A percentile compares a stretch with the other conserved stretches of the same genome.
Evolutionary conservation across 768 basidiomycete genomes (phyloP).

Genomic region (Lactarius deliciosus): DNA sequence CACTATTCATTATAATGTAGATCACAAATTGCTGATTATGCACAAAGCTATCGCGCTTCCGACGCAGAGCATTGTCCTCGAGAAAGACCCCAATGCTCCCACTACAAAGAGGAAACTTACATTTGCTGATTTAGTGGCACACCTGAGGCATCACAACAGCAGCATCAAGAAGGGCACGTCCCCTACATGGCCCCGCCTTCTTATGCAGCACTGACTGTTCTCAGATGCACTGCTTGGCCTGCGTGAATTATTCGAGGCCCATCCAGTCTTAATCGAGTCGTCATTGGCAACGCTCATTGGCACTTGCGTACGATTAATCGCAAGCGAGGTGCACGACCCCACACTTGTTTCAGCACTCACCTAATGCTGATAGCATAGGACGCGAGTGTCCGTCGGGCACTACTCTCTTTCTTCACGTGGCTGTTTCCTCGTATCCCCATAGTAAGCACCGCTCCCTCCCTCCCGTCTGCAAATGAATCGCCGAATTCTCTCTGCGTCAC

Average conservation of each 20-base stretch:
- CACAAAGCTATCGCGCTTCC: slow-evolving; percentile 83
- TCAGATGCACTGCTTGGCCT: slow-evolving; percentile 73
- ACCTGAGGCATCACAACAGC: slow-evolving; percentile 82
- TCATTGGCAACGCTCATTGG: slow-evolving; percentile 57
- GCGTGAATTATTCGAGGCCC: slow-evolving; percentile 64
- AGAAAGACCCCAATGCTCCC: slow-evolving; percentile 57
- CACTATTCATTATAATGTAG: slow-evolving; percentile 4
- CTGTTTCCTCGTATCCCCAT: slow-evolving; percentile 60
- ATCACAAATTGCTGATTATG: background rate
- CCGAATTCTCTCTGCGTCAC: slow-evolving; percentile 15
- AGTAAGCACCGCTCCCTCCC: slow-evolving; percentile 40
- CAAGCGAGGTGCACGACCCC: slow-evolving; percentile 65
- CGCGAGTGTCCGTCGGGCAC: slow-evolving; percentile 68
- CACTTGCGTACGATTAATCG: slow-evolving; percentile 67
- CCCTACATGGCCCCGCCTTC: slow-evolving; percentile 13
- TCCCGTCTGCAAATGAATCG: background rate
- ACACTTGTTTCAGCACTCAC: background rate
- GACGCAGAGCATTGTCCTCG: slow-evolving; percentile 68
- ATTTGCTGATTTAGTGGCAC: slow-evolving; percentile 71
- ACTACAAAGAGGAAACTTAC: slow-evolving; percentile 75
- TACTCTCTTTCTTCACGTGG: slow-evolving; percentile 72
- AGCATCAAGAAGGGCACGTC: slow-evolving; percentile 64
- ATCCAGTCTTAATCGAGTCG: slow-evolving; percentile 54
- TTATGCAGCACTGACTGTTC: slow-evolving; percentile 2
- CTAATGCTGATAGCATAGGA: slow-evolving; percentile 52